phyloP scores from a whole-genome alignment of 805 yeast genomes.

The Zygosaccharomyces lentus region DNA sequence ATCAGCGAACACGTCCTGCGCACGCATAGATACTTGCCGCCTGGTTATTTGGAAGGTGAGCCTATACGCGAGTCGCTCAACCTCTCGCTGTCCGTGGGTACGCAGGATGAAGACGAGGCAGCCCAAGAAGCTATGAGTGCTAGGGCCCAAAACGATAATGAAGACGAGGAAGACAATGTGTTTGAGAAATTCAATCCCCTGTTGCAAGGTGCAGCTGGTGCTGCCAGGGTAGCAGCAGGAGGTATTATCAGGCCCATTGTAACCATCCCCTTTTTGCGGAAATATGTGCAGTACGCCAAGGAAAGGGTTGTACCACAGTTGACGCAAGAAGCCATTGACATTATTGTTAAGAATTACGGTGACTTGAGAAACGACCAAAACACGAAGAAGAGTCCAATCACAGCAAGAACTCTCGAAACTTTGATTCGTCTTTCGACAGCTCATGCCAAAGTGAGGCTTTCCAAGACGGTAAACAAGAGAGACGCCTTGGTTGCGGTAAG shows the following conservation, averaged over 20 bases:
- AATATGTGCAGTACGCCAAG: slow-evolving; percentile 91
- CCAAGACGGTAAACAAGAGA: slow-evolving; percentile 62
- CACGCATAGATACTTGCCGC: slow-evolving; percentile 86
- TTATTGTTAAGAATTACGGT: slow-evolving; percentile 76
- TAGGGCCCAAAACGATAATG: slow-evolving; percentile 36
- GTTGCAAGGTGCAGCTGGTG: slow-evolving; percentile 72
- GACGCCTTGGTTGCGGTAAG: slow-evolving; percentile 88
- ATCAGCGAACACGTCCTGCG: slow-evolving; percentile 92
- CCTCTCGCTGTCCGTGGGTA: slow-evolving; percentile 79
- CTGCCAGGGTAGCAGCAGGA: slow-evolving; percentile 37
- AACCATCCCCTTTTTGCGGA: slow-evolving; percentile 80
- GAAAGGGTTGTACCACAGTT: slow-evolving; percentile 78
- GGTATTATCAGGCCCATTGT: slow-evolving; percentile 46
- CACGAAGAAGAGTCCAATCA: slow-evolving; percentile 84
- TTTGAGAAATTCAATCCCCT: slow-evolving; percentile 80
- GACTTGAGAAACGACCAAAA: slow-evolving; percentile 79
- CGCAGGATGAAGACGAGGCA: slow-evolving; percentile 43
- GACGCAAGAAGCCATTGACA: slow-evolving; percentile 69
- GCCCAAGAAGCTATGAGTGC: slow-evolving; percentile 9
- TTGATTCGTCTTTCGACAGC: slow-evolving; percentile 92
- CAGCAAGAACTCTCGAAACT: slow-evolving; percentile 97
- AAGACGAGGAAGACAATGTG: slow-evolving; percentile 53
- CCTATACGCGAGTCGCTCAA: slow-evolving; percentile 78
- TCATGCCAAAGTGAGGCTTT: slow-evolving; percentile 91
- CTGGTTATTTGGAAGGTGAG: slow-evolving; percentile 87